Base-by-base conservation (phyloP, 306 rosid genomes). In the Prunus padus region DNA sequence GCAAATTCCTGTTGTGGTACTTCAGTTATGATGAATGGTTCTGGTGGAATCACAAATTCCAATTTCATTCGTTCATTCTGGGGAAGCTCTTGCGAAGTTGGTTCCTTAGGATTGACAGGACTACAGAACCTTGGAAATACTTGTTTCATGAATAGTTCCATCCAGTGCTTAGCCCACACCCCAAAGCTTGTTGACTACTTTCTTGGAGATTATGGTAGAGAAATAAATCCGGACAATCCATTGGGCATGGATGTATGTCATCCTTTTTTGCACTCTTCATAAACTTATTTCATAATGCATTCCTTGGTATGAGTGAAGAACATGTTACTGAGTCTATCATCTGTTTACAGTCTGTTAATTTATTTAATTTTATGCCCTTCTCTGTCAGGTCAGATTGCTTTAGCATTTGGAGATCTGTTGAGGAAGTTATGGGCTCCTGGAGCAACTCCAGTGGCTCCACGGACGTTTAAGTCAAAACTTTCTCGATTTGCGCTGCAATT, bases 361-460 rank as follows among this genome's bases (percentile, higher is more conserved):
- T 28, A 75, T 56, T 65, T 60, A 49, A 56, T n/a, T 8, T 28
- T 77, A 25, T 55, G 49, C 22, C 18, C 18, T 26, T 84, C 54
- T 84, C 83, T 84, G 60, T 78, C 72, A 96, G 99, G 99, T 69
- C 98, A 96, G 86, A 96, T 96, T 86, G 99, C 99, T 76, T 84
- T 89, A 49, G 93, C 97, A 30, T 96, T 96, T 87, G 98, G 99
- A 82, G 99, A 96, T 77, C 81, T 96, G 70, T 80, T 96, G 56
- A 86, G 99, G 84, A 96, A 96, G 80, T 87, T 96, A 86, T 96
- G 99, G 99, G 97, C 97, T 25, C 99, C 99, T 87, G 97, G 99
- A 67, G 92, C 97, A 69, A 83, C 86, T 80, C 88, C 96, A 10
- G 91, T 90, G 80, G 86, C 96, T 67, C 99, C 99, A 79, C 88